A percentile compares a stretch with the other conserved stretches of the same genome.
phyloP scores from a whole-genome alignment of 768 basidiomycete species.

The Trichaptum fuscoviolaceum region DNA sequence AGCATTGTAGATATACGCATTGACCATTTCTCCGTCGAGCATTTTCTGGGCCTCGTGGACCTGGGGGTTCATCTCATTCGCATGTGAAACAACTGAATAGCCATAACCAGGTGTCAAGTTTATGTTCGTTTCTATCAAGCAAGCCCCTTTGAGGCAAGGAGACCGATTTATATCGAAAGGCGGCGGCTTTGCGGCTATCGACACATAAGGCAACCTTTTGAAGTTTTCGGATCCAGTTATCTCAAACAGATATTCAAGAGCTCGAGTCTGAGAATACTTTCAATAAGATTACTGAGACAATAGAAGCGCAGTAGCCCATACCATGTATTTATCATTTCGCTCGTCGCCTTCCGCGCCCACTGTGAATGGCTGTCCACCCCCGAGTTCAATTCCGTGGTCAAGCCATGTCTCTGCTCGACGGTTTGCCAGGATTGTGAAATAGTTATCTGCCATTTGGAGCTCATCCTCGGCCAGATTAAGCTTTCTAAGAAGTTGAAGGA shows the following conservation, averaged over 20 bases:
- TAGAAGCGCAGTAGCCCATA: constrained; percentile 27
- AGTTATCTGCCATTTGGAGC: constrained; percentile 65
- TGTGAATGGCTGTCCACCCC: constrained; percentile 58
- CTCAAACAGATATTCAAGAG: constrained; percentile 22
- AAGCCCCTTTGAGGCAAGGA: constrained; percentile 40
- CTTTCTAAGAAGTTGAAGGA: constrained; percentile 40
- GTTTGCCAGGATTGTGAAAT: constrained; percentile 56
- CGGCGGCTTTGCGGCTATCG: neutral
- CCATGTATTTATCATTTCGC: constrained; percentile 55
- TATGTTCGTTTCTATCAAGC: constrained; percentile 50
- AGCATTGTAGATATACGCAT: constrained; percentile 39
- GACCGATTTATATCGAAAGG: constrained; percentile 22
- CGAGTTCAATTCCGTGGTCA: constrained; percentile 55
- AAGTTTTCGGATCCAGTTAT: constrained; percentile 35
- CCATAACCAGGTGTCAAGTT: constrained; percentile 31
- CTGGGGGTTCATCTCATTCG: constrained; percentile 37
- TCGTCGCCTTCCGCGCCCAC: constrained; percentile 51
- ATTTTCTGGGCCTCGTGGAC: constrained; percentile 30
- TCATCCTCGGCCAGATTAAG: constrained; percentile 45
- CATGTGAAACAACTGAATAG: constrained; percentile 14
- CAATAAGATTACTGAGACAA: neutral
- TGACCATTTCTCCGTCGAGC: constrained; percentile 29
- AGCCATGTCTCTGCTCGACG: constrained; percentile 56
- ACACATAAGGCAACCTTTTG: constrained; percentile 6
- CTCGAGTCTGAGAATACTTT: neutral